Conservation (phyloP, 805 yeast genomes). For the Priceomyces haplophilus region DNA sequence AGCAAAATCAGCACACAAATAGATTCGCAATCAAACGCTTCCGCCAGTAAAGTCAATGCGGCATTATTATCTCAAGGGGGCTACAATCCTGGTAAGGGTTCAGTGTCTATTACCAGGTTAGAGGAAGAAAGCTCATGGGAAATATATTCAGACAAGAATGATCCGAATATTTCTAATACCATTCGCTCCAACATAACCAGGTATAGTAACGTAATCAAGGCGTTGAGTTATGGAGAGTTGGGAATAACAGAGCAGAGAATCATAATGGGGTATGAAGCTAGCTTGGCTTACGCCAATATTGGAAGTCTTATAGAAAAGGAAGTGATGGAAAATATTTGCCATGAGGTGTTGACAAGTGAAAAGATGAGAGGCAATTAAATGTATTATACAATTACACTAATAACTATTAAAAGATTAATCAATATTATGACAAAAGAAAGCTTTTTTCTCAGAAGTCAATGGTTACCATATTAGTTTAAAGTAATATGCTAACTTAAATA, state of each 20-base stretch:
- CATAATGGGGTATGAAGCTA: conserved; percentile 81
- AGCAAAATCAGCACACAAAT: conserved; percentile 52
- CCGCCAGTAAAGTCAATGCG: conserved; percentile 37
- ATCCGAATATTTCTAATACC: conserved; percentile 54
- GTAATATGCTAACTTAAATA: background rate
- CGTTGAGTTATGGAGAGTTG: conserved; percentile 78
- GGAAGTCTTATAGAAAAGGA: conserved; percentile 74
- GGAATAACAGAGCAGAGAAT: conserved; percentile 84
- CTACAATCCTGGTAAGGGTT: conserved; percentile 56
- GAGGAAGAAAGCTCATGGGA: conserved; percentile 95
- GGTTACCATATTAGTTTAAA: background rate
- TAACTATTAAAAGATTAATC: conserved; percentile 4
- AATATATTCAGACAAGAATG: conserved; percentile 88
- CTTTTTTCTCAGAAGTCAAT: background rate
- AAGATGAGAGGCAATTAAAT: conserved; percentile 61
- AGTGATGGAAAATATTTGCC: conserved; percentile 68
- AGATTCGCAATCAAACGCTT: conserved; percentile 14
- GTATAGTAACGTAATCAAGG: conserved; percentile 79
- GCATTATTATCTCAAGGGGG: conserved; percentile 32
- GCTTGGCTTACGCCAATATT: conserved; percentile 66
- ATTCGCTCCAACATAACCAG: conserved; percentile 75
- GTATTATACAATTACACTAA: background rate
- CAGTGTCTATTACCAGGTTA: conserved; percentile 73
- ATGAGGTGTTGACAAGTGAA: conserved; percentile 66
- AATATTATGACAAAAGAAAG: too few species aligned